Base-by-base conservation (phyloP, 129 eudicot genomes). In the Smallanthus sonchifolius region DNA sequence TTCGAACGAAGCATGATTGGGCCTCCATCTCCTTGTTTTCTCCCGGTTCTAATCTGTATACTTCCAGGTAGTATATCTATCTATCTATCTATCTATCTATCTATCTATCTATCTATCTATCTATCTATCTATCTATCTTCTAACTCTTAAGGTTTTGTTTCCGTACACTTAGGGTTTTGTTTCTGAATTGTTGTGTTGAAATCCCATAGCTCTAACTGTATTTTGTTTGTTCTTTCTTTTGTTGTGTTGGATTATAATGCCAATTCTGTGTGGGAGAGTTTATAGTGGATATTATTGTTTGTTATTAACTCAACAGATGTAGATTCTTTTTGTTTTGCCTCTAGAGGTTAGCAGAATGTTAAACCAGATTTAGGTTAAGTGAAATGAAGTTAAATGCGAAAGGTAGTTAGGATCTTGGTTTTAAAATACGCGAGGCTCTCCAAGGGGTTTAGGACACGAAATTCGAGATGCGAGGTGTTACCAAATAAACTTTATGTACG, bases 1-100 rank as follows among this genome's bases (percentile, higher is more conserved):
- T 83, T 77, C 86, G 90, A 78, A 80, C 94, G 28, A 88, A 88
- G 63, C 84, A 88, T 73, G 90, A 85, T 73, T 88, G 90, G 94
- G 88, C 90, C 19, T 85, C 94, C 66, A 82, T 86, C 35, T 88
- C 94, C 13, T 83, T 88, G 72, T 88, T 88, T 82, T 85, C 92
- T 59, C 78, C 94, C 47, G 83, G 77, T 62, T 65, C 94, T 64
- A 85, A 78, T 75, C 67, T 83, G 67, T 77, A 84, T 64, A 78
- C 83, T 64, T 83, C 91, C 10, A 85, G 94, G 94, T 62, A 61
- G 16, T 13, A 61, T 34, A 6, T 61, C 67, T 4, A 34, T 13
- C 10, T n/a, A n/a, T n/a, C n/a, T n/a, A n/a, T n/a, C n/a, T n/a
- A n/a, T n/a, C n/a, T n/a, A n/a, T n/a, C n/a, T n/a, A n/a, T n/a